phyloP scores from a whole-genome alignment of 352 stramenopile genomes.

The Phytopythium ostracodes region DNA sequence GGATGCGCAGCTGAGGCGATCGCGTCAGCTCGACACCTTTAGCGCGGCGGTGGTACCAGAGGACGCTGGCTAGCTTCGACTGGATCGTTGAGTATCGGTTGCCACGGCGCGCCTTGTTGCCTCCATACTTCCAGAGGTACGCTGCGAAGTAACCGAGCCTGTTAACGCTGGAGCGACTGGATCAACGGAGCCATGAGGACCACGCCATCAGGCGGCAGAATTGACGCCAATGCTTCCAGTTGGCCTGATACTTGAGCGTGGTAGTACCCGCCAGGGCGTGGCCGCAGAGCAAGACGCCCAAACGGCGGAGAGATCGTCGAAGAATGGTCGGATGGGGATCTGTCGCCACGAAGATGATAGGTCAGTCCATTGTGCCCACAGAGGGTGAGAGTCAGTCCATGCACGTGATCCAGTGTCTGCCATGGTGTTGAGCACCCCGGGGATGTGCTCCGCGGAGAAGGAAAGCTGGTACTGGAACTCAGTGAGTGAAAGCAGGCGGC shows the following conservation, averaged over 20 bases:
- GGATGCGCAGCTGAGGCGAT: no score
- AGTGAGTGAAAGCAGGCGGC: not conserved
- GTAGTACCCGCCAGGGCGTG: not conserved
- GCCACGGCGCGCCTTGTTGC: conserved; percentile 8
- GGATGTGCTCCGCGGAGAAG: not conserved
- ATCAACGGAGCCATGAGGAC: not conserved
- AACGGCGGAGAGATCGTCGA: conserved; percentile 12
- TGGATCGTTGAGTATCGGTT: conserved; percentile 17
- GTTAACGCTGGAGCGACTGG: not conserved
- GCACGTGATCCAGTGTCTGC: conserved; percentile 7
- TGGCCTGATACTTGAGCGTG: not conserved
- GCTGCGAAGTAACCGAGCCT: conserved; percentile 9
- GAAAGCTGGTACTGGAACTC: conserved; percentile 1
- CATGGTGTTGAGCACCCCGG: not conserved
- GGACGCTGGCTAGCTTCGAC: conserved; percentile 13
- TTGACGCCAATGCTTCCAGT: not conserved
- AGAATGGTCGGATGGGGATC: conserved; percentile 5
- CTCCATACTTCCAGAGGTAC: conserved; percentile 17
- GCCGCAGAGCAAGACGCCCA: conserved; percentile 8
- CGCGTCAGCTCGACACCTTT: conserved; percentile 9
- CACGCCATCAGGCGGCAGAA: not conserved
- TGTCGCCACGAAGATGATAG: conserved; percentile 13
- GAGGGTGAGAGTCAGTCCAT: not conserved
- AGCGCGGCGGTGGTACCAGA: conserved; percentile 17
- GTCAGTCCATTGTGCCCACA: conserved; percentile 13